Percentiles rank a stretch among this genome's conserved stretches.
These are phyloP conservation scores for Entoloma clypeatum DNA, from an alignment of 1,284 basidiomycete species.

Conservation along the genomic window DNA sequence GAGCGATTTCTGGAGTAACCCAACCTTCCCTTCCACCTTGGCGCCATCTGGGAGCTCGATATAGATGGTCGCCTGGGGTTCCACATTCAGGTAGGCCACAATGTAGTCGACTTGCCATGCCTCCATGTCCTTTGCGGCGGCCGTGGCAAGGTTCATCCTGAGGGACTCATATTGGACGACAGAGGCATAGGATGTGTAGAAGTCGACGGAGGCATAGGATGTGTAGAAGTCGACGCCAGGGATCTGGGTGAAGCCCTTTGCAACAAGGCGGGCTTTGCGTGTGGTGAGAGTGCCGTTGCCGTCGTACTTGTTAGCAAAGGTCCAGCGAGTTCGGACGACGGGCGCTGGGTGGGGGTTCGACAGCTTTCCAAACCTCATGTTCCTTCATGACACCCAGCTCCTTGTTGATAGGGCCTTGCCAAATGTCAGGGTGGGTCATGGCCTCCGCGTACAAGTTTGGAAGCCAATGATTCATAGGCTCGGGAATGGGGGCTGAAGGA, in stretches of 20 bases:
- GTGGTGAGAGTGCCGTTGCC: no score
- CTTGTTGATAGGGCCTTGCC: no score
- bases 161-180: conserved; percentile 28
- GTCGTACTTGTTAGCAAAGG: no score
- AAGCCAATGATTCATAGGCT: neutral
- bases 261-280: no score
- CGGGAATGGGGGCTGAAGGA: neutral
- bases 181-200: conserved; percentile 31
- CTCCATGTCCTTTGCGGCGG: conserved; percentile 18
- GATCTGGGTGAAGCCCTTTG: conserved; percentile 16
- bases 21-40: conserved; percentile 15
- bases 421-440: neutral
- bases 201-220: conserved; percentile 31
- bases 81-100: conserved; percentile 23
- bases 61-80: conserved; percentile 22
- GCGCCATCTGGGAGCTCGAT: conserved; percentile 22
- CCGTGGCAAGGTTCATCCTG: conserved; percentile 25
- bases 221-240: conserved; percentile 23
- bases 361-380: no score
- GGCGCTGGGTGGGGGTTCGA: no score
- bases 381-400: no score
- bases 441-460: conserved; percentile 1
- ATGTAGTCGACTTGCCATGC: conserved; percentile 29
- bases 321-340: no score
- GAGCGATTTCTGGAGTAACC: conserved; percentile 18